These are phyloP conservation scores for Globisporangium heterothallicum DNA, from an alignment of 352 stramenopile species.

Conservation along the genomic window DNA sequence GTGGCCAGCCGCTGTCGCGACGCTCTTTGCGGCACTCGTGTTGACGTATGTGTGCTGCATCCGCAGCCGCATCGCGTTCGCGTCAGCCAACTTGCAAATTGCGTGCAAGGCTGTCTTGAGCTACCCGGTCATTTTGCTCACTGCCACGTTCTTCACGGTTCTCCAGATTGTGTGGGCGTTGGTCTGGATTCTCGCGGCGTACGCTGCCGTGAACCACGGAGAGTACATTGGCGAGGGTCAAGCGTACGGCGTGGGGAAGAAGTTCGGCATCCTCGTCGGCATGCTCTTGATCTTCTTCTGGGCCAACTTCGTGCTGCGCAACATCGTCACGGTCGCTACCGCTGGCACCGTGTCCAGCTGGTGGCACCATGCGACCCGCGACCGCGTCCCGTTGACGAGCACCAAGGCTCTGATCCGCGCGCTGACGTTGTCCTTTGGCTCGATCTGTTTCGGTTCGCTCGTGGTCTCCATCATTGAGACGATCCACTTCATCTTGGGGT, in stretches of 20 bases:
- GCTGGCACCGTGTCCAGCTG: slow-evolving; percentile 83
- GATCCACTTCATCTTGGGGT: slow-evolving; percentile 40
- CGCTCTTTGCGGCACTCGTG: slow-evolving; percentile 38
- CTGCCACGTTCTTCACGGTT: slow-evolving; percentile 62
- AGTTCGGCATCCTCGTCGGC: slow-evolving; percentile 38
- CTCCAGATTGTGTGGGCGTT: slow-evolving; percentile 68
- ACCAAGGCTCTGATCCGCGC: slow-evolving; percentile 45
- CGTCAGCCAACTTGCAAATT: slow-evolving; percentile 76
- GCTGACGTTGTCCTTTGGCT: slow-evolving; percentile 81
- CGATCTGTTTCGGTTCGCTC: slow-evolving; percentile 80
- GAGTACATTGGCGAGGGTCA: slow-evolving; percentile 35
- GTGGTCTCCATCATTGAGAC: slow-evolving; percentile 69
- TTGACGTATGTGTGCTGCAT: slow-evolving; percentile 56
- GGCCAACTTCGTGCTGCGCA: slow-evolving; percentile 59
- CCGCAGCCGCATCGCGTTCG: slow-evolving; percentile 56
- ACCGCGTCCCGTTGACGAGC: slow-evolving; percentile 34
- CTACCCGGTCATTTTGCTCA: slow-evolving; percentile 70
- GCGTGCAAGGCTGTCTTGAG: slow-evolving; percentile 70
- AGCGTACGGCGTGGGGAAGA: slow-evolving; percentile 26
- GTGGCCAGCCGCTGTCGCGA: slow-evolving; percentile 38
- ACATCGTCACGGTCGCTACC: slow-evolving; percentile 80
- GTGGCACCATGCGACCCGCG: slow-evolving; percentile 58
- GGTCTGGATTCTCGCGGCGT: slow-evolving; percentile 69
- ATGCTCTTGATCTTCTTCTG: slow-evolving; percentile 83
- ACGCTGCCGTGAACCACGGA: slow-evolving; percentile 50